Conservation (phyloP, 805 yeast genomes). For the Kuraishia borneana region DNA sequence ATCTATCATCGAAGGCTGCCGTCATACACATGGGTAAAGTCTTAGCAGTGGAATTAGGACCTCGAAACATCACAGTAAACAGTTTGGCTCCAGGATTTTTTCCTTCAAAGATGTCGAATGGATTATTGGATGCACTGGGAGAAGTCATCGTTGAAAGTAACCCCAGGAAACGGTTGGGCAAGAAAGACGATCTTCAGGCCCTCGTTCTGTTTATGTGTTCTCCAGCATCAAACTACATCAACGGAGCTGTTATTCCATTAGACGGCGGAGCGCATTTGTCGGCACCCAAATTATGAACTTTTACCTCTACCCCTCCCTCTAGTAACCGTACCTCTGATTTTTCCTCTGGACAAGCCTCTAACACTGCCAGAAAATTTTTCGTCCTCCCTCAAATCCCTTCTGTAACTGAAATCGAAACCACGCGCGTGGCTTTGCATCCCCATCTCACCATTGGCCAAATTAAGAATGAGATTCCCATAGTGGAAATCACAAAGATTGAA, state of each 20-base stretch:
- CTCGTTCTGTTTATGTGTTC: conserved; percentile 45
- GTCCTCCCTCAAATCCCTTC: conserved; percentile 11
- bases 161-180: conserved; percentile 57
- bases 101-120: conserved; percentile 67
- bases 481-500: conserved; percentile 56
- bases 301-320: neutral
- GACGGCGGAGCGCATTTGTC: conserved; percentile 58
- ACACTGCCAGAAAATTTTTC: conserved; percentile 1
- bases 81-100: conserved; percentile 69
- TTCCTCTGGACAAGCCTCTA: conserved; percentile 7
- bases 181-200: conserved; percentile 44
- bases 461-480: conserved; percentile 36
- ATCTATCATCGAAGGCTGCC: conserved; percentile 66
- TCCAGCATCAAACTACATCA: conserved; percentile 47
- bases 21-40: conserved; percentile 55
- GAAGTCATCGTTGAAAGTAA: conserved; percentile 34
- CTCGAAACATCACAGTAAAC: conserved; percentile 56
- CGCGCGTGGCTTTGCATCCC: conserved; percentile 39
- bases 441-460: conserved; percentile 33
- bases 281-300: conserved; percentile 5
- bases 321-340: conserved; percentile 8
- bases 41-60: conserved; percentile 58
- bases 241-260: conserved; percentile 56
- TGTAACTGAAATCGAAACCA: conserved; percentile 55
- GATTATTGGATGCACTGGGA: conserved; percentile 40